These are phyloP conservation scores for Chamaenerion angustifolium DNA, from an alignment of 345 rosid genomes.

Conservation along the genomic window DNA sequence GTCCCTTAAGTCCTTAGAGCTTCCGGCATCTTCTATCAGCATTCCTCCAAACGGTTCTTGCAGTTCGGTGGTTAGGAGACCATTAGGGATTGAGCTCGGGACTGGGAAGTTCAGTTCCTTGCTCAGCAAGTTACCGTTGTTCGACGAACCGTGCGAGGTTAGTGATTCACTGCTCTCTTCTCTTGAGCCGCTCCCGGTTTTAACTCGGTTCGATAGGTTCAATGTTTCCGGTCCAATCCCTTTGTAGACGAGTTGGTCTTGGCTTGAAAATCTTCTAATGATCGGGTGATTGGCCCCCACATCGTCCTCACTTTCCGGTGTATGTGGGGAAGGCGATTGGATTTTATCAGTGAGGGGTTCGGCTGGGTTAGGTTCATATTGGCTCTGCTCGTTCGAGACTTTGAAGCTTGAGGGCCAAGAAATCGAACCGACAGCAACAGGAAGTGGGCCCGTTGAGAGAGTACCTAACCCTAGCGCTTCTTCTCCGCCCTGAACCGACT, in stretches of 20 bases:
- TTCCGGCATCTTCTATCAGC: constrained; percentile 65
- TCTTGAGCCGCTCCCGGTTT: constrained; percentile 36
- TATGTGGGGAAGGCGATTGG: constrained; percentile 20
- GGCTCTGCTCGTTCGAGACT: constrained; percentile 33
- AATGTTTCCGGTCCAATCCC: constrained; percentile 24
- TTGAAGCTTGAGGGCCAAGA: constrained; percentile 57
- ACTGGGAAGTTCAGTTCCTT: constrained; percentile 13
- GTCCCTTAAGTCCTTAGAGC: constrained; percentile 73
- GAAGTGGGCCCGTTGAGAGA: constrained; percentile 43
- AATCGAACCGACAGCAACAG: constrained; percentile 44
- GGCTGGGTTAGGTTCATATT: constrained; percentile 23
- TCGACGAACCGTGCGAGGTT: constrained; percentile 56
- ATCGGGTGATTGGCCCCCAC: constrained; percentile 17
- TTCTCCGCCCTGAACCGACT: constrained; percentile 79
- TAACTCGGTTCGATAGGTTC: constrained; percentile 21
- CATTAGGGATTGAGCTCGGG: constrained; percentile 32
- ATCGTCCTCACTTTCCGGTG: constrained; percentile 26
- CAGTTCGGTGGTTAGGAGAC: constrained; percentile 25
- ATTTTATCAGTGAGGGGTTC: constrained; percentile 16
- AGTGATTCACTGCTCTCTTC: constrained; percentile 70
- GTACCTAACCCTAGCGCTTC: constrained; percentile 46
- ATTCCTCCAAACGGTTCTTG: constrained; percentile 46
- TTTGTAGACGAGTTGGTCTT: constrained; percentile 24
- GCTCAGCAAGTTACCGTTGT: constrained; percentile 3
- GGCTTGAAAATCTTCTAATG: constrained; percentile 12